Percentiles rank a stretch among this genome's conserved stretches.
Evolutionary conservation across 2,329 filamentous ascomycete species (phyloP).

Genomic region (Aspergillus fumigatus): DNA sequence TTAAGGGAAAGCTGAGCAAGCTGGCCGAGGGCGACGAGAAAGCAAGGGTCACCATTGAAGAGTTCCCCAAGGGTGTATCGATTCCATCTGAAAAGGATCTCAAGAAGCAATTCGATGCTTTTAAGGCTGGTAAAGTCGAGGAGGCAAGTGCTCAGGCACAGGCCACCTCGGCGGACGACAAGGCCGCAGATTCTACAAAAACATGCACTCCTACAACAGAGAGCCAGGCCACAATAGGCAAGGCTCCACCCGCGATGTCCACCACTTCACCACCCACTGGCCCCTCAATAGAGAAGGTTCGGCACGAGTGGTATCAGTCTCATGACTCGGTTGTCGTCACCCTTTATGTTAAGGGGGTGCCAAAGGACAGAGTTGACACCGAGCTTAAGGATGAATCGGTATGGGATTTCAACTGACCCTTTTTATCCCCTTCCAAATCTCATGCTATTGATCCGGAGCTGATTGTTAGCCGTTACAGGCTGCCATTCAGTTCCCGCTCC

Average conservation of each 20-base stretch:
- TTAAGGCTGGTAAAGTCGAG: constrained; percentile 23
- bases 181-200: not conserved
- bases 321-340: constrained; percentile 58
- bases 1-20: constrained; percentile 47
- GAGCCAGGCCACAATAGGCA: constrained; percentile 3
- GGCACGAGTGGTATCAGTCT: constrained; percentile 67
- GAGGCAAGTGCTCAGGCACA: not conserved
- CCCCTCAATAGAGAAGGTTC: constrained; percentile 52
- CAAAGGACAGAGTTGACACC: constrained; percentile 52
- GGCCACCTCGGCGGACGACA: constrained; percentile 1
- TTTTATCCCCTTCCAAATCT: constrained; percentile 10
- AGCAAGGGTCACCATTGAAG: constrained; percentile 43
- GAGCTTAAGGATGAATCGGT: constrained; percentile 49
- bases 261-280: constrained; percentile 7
- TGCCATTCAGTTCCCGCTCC: constrained; percentile 56
- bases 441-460: constrained; percentile 14
- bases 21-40: constrained; percentile 49
- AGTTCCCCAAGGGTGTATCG: constrained; percentile 49
- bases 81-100: constrained; percentile 40
- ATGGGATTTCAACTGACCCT: constrained; percentile 18
- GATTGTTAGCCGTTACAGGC: constrained; percentile 33
- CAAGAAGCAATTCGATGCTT: constrained; percentile 29
- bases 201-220: not conserved
- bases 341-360: constrained; percentile 61
- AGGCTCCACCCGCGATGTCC: not conserved